phyloP scores from a whole-genome alignment of 2,329 filamentous ascomycete species.

The Plectosphaerella sp. region DNA sequence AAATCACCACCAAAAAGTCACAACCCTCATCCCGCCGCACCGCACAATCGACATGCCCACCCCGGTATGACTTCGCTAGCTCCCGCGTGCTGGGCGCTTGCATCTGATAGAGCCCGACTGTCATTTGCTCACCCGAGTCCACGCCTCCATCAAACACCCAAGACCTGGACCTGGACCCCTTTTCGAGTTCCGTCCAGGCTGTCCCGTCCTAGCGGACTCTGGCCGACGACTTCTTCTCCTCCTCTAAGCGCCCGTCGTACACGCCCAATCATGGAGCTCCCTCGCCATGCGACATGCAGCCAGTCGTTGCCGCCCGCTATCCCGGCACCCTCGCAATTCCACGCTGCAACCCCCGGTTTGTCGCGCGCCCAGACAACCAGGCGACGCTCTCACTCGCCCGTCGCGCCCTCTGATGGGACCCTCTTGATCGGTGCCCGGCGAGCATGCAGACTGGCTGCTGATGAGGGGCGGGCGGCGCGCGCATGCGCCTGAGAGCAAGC shows the following conservation, averaged over 20 bases:
- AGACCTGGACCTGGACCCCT: neutral
- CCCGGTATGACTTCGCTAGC: neutral
- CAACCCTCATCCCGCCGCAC: too few species aligned
- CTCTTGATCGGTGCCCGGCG: neutral
- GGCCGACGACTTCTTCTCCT: neutral
- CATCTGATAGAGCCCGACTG: neutral
- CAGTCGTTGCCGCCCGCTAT: conserved; percentile 9
- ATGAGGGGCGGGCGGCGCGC: neutral
- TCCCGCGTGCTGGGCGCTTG: neutral
- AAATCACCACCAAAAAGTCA: too few species aligned
- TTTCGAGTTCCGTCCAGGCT: conserved; percentile 2
- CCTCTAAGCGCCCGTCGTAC: conserved; percentile 12
- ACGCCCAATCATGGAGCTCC: conserved; percentile 13
- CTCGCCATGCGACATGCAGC: conserved; percentile 8
- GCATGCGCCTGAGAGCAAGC: neutral
- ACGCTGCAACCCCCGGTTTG: conserved; percentile 4
- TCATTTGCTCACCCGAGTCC: neutral
- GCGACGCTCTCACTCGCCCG: conserved; percentile 1
- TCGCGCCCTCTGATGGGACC: neutral
- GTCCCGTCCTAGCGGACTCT: conserved; percentile 3
- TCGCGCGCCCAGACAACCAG: conserved; percentile 5
- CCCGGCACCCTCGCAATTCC: conserved; percentile 4
- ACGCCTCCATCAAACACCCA: neutral
- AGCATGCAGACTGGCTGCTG: neutral
- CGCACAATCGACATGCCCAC: too few species aligned